Percentiles rank a stretch among this genome's conserved stretches.
phyloP scores from a whole-genome alignment of 176 grass and related monocot species.

The Stipa capillata region DNA sequence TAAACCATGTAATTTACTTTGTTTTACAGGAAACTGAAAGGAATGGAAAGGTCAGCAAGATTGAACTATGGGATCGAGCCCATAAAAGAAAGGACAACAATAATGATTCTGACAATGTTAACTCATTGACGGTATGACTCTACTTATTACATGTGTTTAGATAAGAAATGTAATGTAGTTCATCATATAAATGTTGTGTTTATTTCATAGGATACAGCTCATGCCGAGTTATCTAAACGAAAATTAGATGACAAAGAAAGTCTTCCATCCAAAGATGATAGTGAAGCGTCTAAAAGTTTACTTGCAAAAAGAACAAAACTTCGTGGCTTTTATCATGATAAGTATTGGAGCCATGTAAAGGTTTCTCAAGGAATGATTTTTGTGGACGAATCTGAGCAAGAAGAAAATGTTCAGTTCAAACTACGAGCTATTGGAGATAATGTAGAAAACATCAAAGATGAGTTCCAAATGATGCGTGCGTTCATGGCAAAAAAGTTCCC shows the following conservation, averaged over 20 bases:
- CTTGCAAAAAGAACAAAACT: background rate
- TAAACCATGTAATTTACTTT: background rate
- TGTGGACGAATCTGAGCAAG: background rate
- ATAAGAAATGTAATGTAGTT: background rate
- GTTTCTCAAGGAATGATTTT: background rate
- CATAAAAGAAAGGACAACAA: background rate
- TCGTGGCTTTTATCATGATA: background rate
- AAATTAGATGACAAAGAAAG: background rate
- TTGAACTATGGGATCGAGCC: background rate
- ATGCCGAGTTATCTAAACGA: background rate
- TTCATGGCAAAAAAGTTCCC: background rate
- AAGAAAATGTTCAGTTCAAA: background rate
- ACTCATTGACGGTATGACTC: background rate
- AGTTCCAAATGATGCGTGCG: background rate
- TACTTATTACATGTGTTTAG: background rate
- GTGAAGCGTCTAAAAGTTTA: background rate
- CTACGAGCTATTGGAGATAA: background rate
- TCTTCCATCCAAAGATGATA: background rate
- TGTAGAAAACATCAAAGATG: background rate
- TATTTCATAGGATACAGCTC: background rate
- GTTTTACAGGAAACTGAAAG: background rate
- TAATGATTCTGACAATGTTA: background rate
- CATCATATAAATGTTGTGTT: background rate
- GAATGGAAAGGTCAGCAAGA: background rate
- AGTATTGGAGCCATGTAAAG: background rate